Evolutionary conservation across 495 filamentous ascomycete genomes (phyloP).

Genomic region (Aspergillus sparsus): DNA sequence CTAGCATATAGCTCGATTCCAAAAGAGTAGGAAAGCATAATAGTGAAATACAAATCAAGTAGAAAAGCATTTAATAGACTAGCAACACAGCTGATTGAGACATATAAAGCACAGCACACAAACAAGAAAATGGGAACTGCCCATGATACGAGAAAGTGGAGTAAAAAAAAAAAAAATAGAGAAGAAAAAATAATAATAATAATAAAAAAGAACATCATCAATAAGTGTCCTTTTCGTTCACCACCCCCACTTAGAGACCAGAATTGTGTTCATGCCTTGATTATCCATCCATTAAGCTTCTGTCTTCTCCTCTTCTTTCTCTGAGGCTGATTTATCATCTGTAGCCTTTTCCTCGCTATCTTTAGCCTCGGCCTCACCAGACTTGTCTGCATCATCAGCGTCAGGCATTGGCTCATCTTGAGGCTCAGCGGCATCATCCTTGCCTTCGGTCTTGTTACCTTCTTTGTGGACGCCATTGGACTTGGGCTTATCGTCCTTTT

Average conservation of each 20-base stretch:
- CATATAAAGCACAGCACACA: not conserved
- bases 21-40: not conserved
- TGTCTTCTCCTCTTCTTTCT: slow-evolving; percentile 26
- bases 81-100: not conserved
- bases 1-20: slow-evolving; percentile 3
- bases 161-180: not conserved
- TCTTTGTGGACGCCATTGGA: slow-evolving; percentile 57
- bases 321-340: slow-evolving; percentile 25
- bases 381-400: slow-evolving; percentile 32
- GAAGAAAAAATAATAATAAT: not conserved
- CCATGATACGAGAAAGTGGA: not conserved
- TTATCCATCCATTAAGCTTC: slow-evolving; percentile 19
- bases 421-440: slow-evolving; percentile 39
- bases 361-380: slow-evolving; percentile 27
- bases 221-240: not conserved
- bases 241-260: not conserved
- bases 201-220: not conserved
- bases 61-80: slow-evolving; percentile 8
- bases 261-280: not conserved
- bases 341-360: slow-evolving; percentile 24
- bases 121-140: slow-evolving; percentile 1
- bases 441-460: slow-evolving; percentile 42
- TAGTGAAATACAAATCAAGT: slow-evolving; percentile 6
- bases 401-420: slow-evolving; percentile 45
- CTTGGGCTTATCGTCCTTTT: slow-evolving; percentile 47